Evolutionary conservation across 305 asterid genomes (phyloP).

Genomic region (Fraxinus nigra): DNA sequence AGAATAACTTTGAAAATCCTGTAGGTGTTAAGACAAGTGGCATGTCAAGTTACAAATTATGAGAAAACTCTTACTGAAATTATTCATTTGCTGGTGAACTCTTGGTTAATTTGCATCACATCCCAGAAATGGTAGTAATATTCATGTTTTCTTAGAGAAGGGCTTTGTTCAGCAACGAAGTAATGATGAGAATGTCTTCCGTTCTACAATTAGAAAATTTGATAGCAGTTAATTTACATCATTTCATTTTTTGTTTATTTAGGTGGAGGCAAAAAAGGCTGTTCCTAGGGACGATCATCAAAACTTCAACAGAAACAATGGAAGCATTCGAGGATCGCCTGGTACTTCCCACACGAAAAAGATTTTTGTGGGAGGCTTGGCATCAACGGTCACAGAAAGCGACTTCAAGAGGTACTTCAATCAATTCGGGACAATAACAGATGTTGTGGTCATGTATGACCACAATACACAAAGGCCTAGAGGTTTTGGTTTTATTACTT

Average conservation of each 20-base stretch:
- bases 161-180: background rate
- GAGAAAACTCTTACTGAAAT: background rate
- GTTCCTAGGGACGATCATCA: slow-evolving; percentile 73
- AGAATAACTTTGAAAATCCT: background rate
- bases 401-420: slow-evolving; percentile 79
- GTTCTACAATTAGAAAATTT: background rate
- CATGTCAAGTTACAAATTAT: background rate
- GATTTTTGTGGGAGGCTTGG: slow-evolving; percentile 84
- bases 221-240: background rate
- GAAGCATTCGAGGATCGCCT: slow-evolving; percentile 67
- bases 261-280: slow-evolving; percentile 92
- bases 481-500: slow-evolving; percentile 88
- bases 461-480: slow-evolving; percentile 88
- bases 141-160: background rate
- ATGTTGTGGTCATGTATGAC: slow-evolving; percentile 86
- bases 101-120: background rate
- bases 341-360: slow-evolving; percentile 67
- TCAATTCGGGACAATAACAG: slow-evolving; percentile 72
- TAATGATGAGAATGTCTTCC: slow-evolving; percentile 14
- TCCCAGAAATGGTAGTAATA: background rate
- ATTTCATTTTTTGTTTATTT: slow-evolving; percentile 21
- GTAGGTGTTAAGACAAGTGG: slow-evolving; percentile 8
- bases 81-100: background rate
- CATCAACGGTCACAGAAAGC: slow-evolving; percentile 71
- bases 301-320: slow-evolving; percentile 31